A percentile compares a stretch with the other conserved stretches of the same genome.
phyloP scores from a whole-genome alignment of 768 basidiomycete species.

The Tulasnella sp. region DNA sequence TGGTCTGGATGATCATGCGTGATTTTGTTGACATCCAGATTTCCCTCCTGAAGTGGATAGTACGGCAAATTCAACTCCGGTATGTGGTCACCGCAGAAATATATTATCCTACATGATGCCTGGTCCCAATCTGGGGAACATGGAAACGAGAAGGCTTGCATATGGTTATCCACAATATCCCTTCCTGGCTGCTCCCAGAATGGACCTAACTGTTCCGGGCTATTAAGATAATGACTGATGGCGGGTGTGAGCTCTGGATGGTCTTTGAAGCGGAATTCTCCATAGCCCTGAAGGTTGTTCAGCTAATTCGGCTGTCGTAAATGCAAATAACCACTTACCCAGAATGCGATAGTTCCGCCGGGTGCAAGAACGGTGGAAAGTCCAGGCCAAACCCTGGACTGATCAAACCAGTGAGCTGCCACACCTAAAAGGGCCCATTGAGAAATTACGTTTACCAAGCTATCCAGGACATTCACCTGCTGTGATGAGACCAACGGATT shows the following conservation, averaged over 20 bases:
- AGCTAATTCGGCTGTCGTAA: no score
- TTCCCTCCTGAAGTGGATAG: not conserved
- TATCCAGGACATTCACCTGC: constrained; percentile 17
- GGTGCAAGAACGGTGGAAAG: constrained; percentile 20
- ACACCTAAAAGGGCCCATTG: constrained; percentile 20
- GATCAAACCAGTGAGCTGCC: constrained; percentile 27
- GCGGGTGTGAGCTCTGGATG: constrained; percentile 45
- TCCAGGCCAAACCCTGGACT: constrained; percentile 21
- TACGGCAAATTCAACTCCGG: not conserved
- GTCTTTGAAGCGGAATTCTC: constrained; percentile 52
- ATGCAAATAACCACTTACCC: no score
- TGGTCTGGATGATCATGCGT: no score
- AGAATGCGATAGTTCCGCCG: constrained; percentile 25
- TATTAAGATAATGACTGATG: constrained; percentile 39
- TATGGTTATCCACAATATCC: constrained; percentile 53
- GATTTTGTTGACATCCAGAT: no score
- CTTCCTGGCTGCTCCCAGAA: constrained; percentile 76
- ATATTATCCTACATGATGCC: constrained; percentile 17
- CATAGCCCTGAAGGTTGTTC: constrained; percentile 36
- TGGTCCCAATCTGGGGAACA: constrained; percentile 18
- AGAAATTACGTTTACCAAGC: not conserved
- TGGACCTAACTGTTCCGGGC: constrained; percentile 35
- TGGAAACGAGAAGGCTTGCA: constrained; percentile 44
- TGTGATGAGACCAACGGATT: constrained; percentile 23
- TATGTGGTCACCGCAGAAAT: constrained; percentile 29